A percentile compares a stretch with the other conserved stretches of the same genome.
Conservation (phyloP, 352 stramenopile genomes). For the Discostella stelligera region DNA sequence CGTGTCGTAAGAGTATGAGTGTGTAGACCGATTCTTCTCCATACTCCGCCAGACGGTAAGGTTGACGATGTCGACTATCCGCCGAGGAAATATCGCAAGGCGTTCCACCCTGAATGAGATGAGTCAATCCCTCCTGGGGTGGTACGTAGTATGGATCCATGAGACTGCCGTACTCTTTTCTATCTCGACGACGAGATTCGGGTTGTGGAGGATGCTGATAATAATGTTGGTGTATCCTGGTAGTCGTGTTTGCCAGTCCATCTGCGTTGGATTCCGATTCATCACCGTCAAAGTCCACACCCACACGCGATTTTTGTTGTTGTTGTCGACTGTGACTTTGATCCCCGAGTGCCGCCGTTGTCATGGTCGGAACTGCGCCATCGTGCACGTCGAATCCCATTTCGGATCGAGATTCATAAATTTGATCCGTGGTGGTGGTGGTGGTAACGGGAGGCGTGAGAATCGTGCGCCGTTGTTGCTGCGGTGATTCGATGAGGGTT, state of each 20-base stretch:
- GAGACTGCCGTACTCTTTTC: conserved; percentile 20
- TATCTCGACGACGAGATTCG: not conserved
- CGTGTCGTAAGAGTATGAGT: conserved; percentile 84
- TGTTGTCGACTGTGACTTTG: not conserved
- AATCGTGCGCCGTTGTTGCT: not conserved
- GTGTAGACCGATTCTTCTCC: conserved; percentile 73
- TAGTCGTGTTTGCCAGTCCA: conserved; percentile 22
- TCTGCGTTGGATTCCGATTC: not conserved
- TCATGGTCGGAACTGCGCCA: not conserved
- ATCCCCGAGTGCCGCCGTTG: not conserved
- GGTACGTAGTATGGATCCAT: conserved; percentile 47
- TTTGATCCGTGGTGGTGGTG: not conserved
- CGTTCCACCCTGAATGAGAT: conserved; percentile 60
- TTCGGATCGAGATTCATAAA: conserved; percentile 9
- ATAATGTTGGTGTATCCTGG: not conserved
- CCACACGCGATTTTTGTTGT: too few relatives aligned
- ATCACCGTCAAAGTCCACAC: not conserved
- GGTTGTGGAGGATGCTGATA: too few relatives aligned
- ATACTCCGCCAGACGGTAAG: conserved; percentile 70
- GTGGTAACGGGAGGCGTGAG: not conserved
- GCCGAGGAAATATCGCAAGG: conserved; percentile 49
- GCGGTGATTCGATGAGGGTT: not conserved
- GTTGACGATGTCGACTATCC: not conserved
- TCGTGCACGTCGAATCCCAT: not conserved
- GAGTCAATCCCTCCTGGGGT: conserved; percentile 25